Conservation (phyloP, 2,329 filamentous ascomycete genomes). For the Trichoderma gracile region DNA sequence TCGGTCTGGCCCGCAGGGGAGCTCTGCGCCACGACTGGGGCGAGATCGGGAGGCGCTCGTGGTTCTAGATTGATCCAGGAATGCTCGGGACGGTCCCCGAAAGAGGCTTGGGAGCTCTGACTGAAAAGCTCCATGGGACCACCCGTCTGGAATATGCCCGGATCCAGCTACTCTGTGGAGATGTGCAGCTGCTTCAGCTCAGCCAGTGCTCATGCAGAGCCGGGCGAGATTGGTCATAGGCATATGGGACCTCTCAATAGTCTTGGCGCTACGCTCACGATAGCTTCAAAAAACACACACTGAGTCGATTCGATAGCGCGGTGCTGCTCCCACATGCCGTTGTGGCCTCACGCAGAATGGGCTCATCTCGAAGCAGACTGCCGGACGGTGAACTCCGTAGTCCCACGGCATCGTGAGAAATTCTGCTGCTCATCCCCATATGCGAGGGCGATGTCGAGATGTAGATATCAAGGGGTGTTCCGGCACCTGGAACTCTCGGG, state of each 20-base stretch:
- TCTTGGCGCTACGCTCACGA: constrained; percentile 1
- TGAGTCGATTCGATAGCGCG: background rate
- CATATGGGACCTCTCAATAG: constrained; percentile 7
- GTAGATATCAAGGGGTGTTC: no score
- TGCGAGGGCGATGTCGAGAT: no score
- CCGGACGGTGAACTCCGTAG: background rate
- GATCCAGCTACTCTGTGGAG: background rate
- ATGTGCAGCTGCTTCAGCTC: background rate
- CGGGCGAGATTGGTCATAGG: background rate
- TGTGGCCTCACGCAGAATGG: background rate
- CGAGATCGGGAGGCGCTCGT: background rate
- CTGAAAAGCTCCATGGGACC: background rate
- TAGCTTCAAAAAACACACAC: background rate
- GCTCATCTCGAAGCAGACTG: background rate
- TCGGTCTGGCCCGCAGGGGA: background rate
- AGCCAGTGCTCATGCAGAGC: background rate
- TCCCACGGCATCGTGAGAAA: background rate
- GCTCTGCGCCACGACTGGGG: background rate
- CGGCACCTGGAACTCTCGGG: background rate
- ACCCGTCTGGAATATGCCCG: background rate
- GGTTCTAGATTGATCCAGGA: constrained; percentile 4
- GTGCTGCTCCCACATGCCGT: background rate
- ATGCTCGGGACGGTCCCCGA: background rate
- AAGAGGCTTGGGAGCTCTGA: background rate
- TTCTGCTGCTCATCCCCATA: no score